A percentile compares a stretch with the other conserved stretches of the same genome.
Evolutionary conservation across 2,329 filamentous ascomycete genomes (phyloP).

Genomic region (Ophiostoma himal-ulmi): DNA sequence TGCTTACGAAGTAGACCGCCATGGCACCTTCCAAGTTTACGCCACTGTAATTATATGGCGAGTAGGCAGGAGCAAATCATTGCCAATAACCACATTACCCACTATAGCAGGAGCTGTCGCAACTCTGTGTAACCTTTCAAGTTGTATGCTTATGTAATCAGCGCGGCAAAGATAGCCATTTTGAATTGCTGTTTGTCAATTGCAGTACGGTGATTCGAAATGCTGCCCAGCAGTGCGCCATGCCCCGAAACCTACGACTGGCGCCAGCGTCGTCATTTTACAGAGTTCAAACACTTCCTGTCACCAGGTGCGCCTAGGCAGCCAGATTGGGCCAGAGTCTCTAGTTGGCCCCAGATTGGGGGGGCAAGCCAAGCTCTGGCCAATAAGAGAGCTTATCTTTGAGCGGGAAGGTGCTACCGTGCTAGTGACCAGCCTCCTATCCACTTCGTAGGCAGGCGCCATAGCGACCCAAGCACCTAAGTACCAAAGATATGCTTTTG

Average conservation of each 20-base stretch:
- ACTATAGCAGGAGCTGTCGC: neutral
- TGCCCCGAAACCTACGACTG: neutral
- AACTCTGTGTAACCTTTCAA: neutral
- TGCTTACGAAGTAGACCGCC: neutral
- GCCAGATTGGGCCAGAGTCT: slow-evolving; percentile 13
- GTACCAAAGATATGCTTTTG: neutral
- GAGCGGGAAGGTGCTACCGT: slow-evolving; percentile 17
- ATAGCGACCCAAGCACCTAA: neutral
- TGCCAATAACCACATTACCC: neutral
- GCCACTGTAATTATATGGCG: neutral
- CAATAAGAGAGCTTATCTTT: slow-evolving; percentile 22
- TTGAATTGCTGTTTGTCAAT: neutral
- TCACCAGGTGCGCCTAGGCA: slow-evolving; percentile 20
- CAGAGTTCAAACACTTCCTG: neutral
- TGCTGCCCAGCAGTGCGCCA: neutral
- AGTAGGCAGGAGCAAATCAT: neutral
- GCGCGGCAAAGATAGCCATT: neutral
- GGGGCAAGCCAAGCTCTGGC: slow-evolving; percentile 18
- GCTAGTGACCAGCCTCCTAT: slow-evolving; percentile 15
- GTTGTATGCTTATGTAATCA: neutral
- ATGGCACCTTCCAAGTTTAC: neutral
- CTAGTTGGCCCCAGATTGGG: neutral
- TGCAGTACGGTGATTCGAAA: neutral
- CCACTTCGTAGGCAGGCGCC: slow-evolving; percentile 19
- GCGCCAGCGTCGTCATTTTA: slow-evolving; percentile 22